These are phyloP conservation scores for Tylopilus plumbeoviolaceoides DNA, from an alignment of 768 basidiomycete genomes.

Conservation along the genomic window DNA sequence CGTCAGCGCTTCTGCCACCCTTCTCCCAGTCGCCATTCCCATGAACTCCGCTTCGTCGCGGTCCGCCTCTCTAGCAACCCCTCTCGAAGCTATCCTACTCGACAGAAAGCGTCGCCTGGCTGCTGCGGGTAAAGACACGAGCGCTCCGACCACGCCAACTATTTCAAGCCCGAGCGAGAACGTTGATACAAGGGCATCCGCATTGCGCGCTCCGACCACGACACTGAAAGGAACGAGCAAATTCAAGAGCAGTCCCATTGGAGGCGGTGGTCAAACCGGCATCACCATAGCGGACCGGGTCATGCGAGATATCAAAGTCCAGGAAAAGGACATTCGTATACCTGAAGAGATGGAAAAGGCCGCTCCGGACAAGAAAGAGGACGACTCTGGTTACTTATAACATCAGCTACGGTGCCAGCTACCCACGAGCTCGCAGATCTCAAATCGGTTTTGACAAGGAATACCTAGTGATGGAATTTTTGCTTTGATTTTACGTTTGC, in stretches of 20 bases:
- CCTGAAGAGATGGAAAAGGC: constrained; percentile 33
- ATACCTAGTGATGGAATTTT: not conserved
- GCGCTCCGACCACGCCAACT: constrained; percentile 2
- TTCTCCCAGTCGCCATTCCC: constrained; percentile 12
- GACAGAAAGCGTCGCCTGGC: constrained; percentile 58
- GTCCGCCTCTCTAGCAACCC: constrained; percentile 47
- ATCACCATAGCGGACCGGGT: constrained; percentile 50
- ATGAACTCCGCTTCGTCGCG: constrained; percentile 23
- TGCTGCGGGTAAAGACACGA: constrained; percentile 20
- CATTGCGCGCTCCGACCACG: constrained; percentile 12
- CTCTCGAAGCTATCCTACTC: constrained; percentile 63
- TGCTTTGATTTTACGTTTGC: not conserved
- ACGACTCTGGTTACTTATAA: constrained; percentile 27
- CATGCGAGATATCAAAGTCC: constrained; percentile 30
- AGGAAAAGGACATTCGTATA: constrained; percentile 30
- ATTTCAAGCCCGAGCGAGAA: constrained; percentile 9
- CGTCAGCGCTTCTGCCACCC: constrained; percentile 11
- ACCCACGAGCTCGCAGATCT: not conserved
- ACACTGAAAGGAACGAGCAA: constrained; percentile 44
- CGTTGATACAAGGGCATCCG: constrained; percentile 13
- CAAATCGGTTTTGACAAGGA: not conserved
- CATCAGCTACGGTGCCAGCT: not conserved
- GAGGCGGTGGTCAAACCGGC: constrained; percentile 39
- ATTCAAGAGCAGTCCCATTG: constrained; percentile 75
- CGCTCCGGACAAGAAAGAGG: constrained; percentile 34